Evolutionary conservation across 2,329 filamentous ascomycete species (phyloP), one percentile per base, ranked within the genome.

Genomic region (Verticillium isaacii): DNA sequence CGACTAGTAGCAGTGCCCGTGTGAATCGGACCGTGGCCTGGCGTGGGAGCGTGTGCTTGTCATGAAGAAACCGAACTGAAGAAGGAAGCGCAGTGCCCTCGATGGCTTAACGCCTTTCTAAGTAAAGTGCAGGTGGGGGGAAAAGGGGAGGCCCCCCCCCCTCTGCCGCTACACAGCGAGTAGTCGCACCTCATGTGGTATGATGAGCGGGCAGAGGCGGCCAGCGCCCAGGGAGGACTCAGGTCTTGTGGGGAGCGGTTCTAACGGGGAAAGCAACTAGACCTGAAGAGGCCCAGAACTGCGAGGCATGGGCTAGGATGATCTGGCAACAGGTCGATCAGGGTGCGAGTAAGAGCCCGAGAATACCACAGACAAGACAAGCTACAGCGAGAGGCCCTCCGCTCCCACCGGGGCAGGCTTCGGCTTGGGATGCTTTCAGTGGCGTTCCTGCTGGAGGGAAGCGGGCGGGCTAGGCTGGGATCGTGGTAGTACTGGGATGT

Each of bases 261-360:
- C 45, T 50, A 50, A n/a, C 45, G 45, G 71, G 67, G 64, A 65
- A 65, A 66, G 45, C 29, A 64, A 70, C 75, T 77, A 77, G 71
- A 69, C 74, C 73, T 66, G 68, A 77, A 75, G 68, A 67, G 72
- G 74, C 67, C 68, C 70, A 68, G 68, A 69, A 68, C 74, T 72
- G 74, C 72, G 73, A 76, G 66, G 70, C 71, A 73, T 71, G 69
- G 66, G 70, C 72, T 70, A 69, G 73, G 71, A 71, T 75, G 68
- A 67, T 68, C 72, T 71, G 69, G 67, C 67, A 66, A 65, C 66
- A 66, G 68, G 66, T 65, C 67, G 68, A 70, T 69, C 67, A 72
- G 66, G 69, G 69, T 60, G 63, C 58, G 62, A 55, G 60, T 59
- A 60, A 59, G 60, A 55, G 60, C 17, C 57, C 57, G 45, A 50